Percentiles rank a stretch among this genome's conserved stretches.
Conservation (phyloP, 768 basidiomycete genomes). For the Sarcomyxa edulis region DNA sequence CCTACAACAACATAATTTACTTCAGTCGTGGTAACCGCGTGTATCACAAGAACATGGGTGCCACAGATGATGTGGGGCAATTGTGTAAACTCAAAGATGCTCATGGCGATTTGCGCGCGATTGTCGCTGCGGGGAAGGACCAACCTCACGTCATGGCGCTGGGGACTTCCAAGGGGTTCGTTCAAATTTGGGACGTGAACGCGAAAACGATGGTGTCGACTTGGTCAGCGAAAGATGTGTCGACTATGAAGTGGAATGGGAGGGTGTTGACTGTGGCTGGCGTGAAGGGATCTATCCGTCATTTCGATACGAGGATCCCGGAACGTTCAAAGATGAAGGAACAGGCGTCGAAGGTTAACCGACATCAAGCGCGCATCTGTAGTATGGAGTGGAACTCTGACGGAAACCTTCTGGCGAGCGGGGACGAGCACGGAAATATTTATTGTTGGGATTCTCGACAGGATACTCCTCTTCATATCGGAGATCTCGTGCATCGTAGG, state of each 20-base stretch:
- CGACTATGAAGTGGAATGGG: slow-evolving; percentile 62
- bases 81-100: slow-evolving; percentile 43
- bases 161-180: slow-evolving; percentile 53
- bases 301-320: slow-evolving; percentile 63
- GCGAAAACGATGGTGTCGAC: slow-evolving; percentile 47
- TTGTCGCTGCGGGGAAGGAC: slow-evolving; percentile 32
- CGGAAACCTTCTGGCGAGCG: slow-evolving; percentile 66
- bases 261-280: slow-evolving; percentile 63
- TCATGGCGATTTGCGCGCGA: slow-evolving; percentile 37
- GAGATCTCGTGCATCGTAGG: slow-evolving; percentile 48
- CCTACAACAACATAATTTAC: slow-evolving; percentile 36
- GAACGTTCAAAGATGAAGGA: slow-evolving; percentile 46
- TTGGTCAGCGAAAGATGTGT: slow-evolving; percentile 56
- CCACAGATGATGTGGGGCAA: slow-evolving; percentile 40
- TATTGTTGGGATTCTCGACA: slow-evolving; percentile 73
- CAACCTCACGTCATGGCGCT: slow-evolving; percentile 47
- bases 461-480: slow-evolving; percentile 45
- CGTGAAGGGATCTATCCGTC: slow-evolving; percentile 63
- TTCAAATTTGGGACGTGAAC: slow-evolving; percentile 72
- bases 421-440: slow-evolving; percentile 70
- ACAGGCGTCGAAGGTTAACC: slow-evolving; percentile 57
- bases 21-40: slow-evolving; percentile 53
- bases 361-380: slow-evolving; percentile 65
- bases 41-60: slow-evolving; percentile 41
- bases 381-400: slow-evolving; percentile 64